These are phyloP conservation scores for Centaurea solstitialis DNA, from an alignment of 129 eudicot species.

Conservation along the genomic window DNA sequence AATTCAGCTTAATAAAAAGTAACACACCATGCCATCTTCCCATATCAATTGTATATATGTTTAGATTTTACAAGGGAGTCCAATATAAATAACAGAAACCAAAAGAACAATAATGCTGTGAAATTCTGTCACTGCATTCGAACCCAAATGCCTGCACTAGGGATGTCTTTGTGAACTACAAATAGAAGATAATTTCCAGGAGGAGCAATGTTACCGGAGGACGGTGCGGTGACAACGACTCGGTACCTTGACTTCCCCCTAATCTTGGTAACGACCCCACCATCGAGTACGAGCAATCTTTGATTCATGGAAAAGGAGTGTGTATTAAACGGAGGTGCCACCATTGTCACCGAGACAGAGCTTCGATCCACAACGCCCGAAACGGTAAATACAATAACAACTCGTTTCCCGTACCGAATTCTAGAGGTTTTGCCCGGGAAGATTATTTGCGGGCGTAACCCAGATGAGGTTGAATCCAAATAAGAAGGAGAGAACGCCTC, in stretches of 20 bases:
- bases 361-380: conserved; percentile 23
- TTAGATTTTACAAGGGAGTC: background rate
- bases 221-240: conserved; percentile 37
- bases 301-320: conserved; percentile 83
- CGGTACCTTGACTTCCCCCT: conserved; percentile 29
- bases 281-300: conserved; percentile 45
- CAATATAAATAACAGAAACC: background rate
- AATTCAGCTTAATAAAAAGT: no score
- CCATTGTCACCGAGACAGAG: conserved; percentile 53
- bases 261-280: conserved; percentile 1
- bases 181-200: conserved; percentile 54
- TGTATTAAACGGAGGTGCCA: conserved; percentile 62
- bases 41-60: background rate
- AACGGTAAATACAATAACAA: conserved; percentile 32
- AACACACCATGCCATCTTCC: background rate
- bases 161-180: conserved; percentile 65
- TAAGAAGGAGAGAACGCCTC: conserved; percentile 71
- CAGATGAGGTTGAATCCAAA: conserved; percentile 22
- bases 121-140: conserved; percentile 31
- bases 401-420: conserved; percentile 28
- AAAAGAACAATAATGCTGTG: background rate
- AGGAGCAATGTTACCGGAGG: conserved; percentile 50
- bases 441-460: conserved; percentile 47
- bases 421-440: conserved; percentile 26
- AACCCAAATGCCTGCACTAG: conserved; percentile 70